Evolutionary conservation across 2,329 filamentous ascomycete species (phyloP).

Genomic region (Monilinia vaccinii-corymbosi): DNA sequence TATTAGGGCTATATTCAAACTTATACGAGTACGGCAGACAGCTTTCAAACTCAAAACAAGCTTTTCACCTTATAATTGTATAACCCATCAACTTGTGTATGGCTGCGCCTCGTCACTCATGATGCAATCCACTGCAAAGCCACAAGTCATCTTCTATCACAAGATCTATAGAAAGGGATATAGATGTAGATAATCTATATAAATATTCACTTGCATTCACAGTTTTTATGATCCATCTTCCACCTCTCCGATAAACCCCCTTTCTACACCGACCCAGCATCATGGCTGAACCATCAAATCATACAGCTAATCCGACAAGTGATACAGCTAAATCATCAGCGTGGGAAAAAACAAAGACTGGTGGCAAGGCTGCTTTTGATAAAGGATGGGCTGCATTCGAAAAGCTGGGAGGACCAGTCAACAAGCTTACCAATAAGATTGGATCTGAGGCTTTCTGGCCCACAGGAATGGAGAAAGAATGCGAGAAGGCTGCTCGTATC

Average conservation of each 20-base stretch:
- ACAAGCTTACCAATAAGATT: constrained; percentile 71
- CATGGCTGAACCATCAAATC: not conserved
- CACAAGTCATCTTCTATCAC: not conserved
- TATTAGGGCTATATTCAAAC: no score
- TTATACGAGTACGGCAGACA: not conserved
- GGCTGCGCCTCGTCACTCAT: not conserved
- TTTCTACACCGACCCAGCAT: not conserved
- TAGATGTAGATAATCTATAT: not conserved
- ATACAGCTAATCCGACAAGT: not conserved
- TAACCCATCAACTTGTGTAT: not conserved
- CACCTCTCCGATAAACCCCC: not conserved
- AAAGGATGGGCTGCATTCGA: constrained; percentile 12
- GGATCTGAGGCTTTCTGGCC: constrained; percentile 81
- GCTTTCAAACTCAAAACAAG: not conserved
- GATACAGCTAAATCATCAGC: not conserved
- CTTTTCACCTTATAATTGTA: not conserved
- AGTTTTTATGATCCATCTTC: not conserved
- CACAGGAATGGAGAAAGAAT: constrained; percentile 75
- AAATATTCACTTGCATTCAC: not conserved
- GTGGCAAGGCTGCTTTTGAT: constrained; percentile 11
- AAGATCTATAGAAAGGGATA: no score
- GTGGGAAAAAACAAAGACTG: constrained; percentile 9
- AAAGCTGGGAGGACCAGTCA: constrained; percentile 57
- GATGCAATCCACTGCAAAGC: constrained; percentile 2
- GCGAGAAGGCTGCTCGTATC: constrained; percentile 84